Evolutionary conservation across 495 filamentous ascomycete species (phyloP).

Genomic region (Penicillium subrubescens): DNA sequence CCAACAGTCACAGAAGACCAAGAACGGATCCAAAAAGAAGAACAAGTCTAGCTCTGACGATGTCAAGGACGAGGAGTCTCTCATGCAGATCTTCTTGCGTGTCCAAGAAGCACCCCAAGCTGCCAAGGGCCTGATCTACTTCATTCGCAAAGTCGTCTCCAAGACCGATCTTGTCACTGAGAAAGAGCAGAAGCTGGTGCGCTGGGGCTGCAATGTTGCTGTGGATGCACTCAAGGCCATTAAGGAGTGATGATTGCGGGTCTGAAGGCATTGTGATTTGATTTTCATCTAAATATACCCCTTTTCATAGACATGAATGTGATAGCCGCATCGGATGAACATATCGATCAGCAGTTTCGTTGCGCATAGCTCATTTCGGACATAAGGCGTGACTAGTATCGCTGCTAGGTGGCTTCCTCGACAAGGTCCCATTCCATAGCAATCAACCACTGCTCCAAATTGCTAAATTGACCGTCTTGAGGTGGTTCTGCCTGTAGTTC

Average conservation of each 20-base stretch:
- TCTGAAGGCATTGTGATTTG: slow-evolving; percentile 9
- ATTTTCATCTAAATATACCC: slow-evolving; percentile 31
- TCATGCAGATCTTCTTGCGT: slow-evolving; percentile 67
- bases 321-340: slow-evolving; percentile 9
- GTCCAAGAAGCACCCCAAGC: slow-evolving; percentile 62
- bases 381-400: not conserved
- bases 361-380: slow-evolving; percentile 8
- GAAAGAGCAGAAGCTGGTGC: slow-evolving; percentile 57
- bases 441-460: slow-evolving; percentile 32
- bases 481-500: not conserved
- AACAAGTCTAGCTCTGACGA: slow-evolving; percentile 28
- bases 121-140: slow-evolving; percentile 71
- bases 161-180: slow-evolving; percentile 73
- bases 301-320: slow-evolving; percentile 12
- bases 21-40: slow-evolving; percentile 32
- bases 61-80: slow-evolving; percentile 50
- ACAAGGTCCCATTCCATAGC: slow-evolving; percentile 48
- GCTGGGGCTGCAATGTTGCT: slow-evolving; percentile 71
- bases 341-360: slow-evolving; percentile 3
- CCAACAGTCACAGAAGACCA: slow-evolving; percentile 57
- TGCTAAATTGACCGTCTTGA: not conserved
- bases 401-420: not conserved
- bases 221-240: slow-evolving; percentile 58
- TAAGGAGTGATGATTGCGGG: slow-evolving; percentile 28
- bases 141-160: slow-evolving; percentile 73